phyloP scores from a whole-genome alignment of 2,329 filamentous ascomycete species.

The Claviceps sp. region DNA sequence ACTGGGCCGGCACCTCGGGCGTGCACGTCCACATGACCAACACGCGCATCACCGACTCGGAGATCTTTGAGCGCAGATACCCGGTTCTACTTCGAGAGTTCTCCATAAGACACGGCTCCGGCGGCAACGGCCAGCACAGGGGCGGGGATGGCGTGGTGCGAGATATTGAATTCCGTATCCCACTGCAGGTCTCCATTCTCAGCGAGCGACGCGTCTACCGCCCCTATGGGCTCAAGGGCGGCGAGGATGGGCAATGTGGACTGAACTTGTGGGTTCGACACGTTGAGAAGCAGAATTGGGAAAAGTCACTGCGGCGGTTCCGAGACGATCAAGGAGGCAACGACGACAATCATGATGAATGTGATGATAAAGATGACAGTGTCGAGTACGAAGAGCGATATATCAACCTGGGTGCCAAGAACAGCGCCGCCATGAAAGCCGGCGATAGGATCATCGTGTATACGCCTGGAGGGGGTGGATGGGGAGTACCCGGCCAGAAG shows the following conservation, averaged over 20 bases:
- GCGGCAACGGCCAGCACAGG: slow-evolving; percentile 49
- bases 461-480: slow-evolving; percentile 70
- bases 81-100: slow-evolving; percentile 63
- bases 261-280: slow-evolving; percentile 79
- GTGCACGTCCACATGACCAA: slow-evolving; percentile 54
- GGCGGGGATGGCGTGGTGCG: slow-evolving; percentile 65
- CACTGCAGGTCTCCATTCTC: slow-evolving; percentile 64
- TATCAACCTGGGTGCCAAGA: slow-evolving; percentile 68
- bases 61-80: slow-evolving; percentile 39
- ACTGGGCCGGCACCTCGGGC: slow-evolving; percentile 29
- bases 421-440: slow-evolving; percentile 60
- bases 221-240: slow-evolving; percentile 57
- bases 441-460: slow-evolving; percentile 67
- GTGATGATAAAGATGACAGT: slow-evolving; percentile 14
- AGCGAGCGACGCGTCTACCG: slow-evolving; percentile 66
- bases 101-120: slow-evolving; percentile 47
- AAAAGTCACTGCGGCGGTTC: slow-evolving; percentile 28
- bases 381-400: slow-evolving; percentile 42
- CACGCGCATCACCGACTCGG: slow-evolving; percentile 53
- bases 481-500: slow-evolving; percentile 49
- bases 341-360: slow-evolving; percentile 7
- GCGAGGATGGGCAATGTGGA: slow-evolving; percentile 64
- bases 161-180: slow-evolving; percentile 68
- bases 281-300: slow-evolving; percentile 44
- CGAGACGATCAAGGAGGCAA: slow-evolving; percentile 13